phyloP scores from a whole-genome alignment of 2,329 filamentous ascomycete species.

The Penicillium capsulatum region DNA sequence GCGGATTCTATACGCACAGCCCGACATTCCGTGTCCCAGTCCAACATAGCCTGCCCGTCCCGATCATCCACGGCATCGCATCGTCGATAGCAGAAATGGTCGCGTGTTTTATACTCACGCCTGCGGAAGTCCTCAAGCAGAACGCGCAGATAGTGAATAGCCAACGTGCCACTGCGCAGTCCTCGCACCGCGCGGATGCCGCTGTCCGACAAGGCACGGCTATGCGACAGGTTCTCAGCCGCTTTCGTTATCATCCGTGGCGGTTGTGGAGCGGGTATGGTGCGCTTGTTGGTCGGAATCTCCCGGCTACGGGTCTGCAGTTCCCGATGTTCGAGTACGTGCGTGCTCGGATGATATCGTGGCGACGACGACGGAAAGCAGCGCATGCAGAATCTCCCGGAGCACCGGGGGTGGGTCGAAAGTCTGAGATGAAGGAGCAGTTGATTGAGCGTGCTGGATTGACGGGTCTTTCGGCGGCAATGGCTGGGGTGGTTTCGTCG shows the following conservation, averaged over 20 bases:
- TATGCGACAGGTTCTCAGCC: conserved; percentile 54
- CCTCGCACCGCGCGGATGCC: too few species aligned
- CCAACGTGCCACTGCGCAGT: conserved; percentile 1
- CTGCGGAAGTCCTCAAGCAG: conserved; percentile 87
- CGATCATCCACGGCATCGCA: conserved; percentile 67
- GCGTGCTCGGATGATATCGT: conserved; percentile 51
- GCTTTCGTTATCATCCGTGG: conserved; percentile 54
- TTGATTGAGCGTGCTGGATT: conserved; percentile 65
- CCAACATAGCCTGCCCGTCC: conserved; percentile 55
- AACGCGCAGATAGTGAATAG: conserved; percentile 77
- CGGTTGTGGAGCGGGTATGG: conserved; percentile 68
- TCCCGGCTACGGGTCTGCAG: conserved; percentile 83
- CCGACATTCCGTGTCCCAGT: conserved; percentile 16
- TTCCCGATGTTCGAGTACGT: conserved; percentile 81
- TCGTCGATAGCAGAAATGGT: conserved; percentile 76
- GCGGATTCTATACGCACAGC: neutral
- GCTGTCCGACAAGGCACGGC: too few species aligned
- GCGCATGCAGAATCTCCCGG: neutral
- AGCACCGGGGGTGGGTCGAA: neutral
- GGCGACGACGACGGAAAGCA: conserved; percentile 35
- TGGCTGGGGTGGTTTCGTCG: conserved; percentile 70
- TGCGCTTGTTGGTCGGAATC: conserved; percentile 73
- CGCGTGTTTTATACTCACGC: conserved; percentile 80
- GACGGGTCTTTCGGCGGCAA: conserved; percentile 68
- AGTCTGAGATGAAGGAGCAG: conserved; percentile 17